Evolutionary conservation across 345 rosid species (phyloP), one percentile per base, ranked within the genome.

Genomic region (Gossypium longicalyx): DNA sequence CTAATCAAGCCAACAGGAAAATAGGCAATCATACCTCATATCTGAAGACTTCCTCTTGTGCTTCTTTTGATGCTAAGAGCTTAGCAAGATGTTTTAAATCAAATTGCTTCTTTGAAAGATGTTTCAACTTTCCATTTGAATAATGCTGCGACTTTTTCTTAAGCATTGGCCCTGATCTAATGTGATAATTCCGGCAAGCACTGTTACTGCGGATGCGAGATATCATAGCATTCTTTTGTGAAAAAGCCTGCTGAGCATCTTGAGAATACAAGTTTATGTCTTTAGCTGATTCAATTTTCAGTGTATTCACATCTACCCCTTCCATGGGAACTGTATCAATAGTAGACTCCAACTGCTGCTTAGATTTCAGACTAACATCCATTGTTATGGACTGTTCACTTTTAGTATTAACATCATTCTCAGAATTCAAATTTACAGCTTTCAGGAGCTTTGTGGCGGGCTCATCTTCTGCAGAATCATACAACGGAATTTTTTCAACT

Each of bases 391-490:
- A 54, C 65, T 41, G 76, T 54, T 84, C 85, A 57, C 76, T 69
- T 73, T 80, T 78, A 64, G 57, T 82, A 61, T 72, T 67, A 47
- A 77, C 68, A 74, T 72, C 81, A 76, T 74, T 60, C 67, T 57
- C 80, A 51, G 70, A 74, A 74, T 72, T 74, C 56, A 73, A 66
- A 59, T 81, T 85, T 2, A 44, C 73, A 72, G 75, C 77, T 84
- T 87, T 91, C 44, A 72, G 76, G 22, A 87, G 84, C 85, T 86
- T 92, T 47, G 82, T 76, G 38, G 82, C 72, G 74, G 93, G 94
- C 82, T 93, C 98, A 80, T 95, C 98, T 89, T 95, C 98, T 12
- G 93, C 92, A 73, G 99, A 95, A 85, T 95, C 99, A 79, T 95
- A 93, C 5, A 91, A 83, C 17, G 94, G 98, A 29, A 95, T 87